Conservation (phyloP, 345 rosid species). For the Laguncularia racemosa region DNA sequence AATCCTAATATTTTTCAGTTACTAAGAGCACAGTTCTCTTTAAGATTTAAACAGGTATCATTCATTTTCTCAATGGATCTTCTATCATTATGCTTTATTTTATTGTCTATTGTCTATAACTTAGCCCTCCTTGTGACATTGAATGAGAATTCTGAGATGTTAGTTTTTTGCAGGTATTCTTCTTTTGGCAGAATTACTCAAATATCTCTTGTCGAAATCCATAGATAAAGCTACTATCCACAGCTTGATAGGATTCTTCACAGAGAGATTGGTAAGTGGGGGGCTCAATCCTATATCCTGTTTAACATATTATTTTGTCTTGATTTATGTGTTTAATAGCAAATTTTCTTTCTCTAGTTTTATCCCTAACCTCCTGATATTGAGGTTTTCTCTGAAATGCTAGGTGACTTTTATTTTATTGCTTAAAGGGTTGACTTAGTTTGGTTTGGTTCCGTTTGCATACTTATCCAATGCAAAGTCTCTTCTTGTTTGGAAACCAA, state of each 20-base stretch:
- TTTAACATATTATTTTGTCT: neutral
- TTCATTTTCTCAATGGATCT: no score
- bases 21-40: no score
- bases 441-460: neutral
- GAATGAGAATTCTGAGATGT: neutral
- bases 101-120: neutral
- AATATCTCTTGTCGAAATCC: constrained; percentile 43
- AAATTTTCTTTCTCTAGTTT: neutral
- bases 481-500: no score
- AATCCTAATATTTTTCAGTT: no score
- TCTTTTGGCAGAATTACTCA: constrained; percentile 68
- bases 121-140: constrained; percentile 1
- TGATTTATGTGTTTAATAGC: neutral
- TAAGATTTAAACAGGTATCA: no score
- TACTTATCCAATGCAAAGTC: neutral
- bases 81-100: neutral
- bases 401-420: neutral
- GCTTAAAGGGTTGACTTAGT: neutral
- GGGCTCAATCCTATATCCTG: constrained; percentile 4
- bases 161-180: constrained; percentile 47
- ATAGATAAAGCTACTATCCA: constrained; percentile 45
- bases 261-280: constrained; percentile 70
- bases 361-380: neutral
- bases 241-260: constrained; percentile 56
- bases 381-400: neutral